phyloP scores from a whole-genome alignment of 768 basidiomycete species.

The Leccinum incarnatum region DNA sequence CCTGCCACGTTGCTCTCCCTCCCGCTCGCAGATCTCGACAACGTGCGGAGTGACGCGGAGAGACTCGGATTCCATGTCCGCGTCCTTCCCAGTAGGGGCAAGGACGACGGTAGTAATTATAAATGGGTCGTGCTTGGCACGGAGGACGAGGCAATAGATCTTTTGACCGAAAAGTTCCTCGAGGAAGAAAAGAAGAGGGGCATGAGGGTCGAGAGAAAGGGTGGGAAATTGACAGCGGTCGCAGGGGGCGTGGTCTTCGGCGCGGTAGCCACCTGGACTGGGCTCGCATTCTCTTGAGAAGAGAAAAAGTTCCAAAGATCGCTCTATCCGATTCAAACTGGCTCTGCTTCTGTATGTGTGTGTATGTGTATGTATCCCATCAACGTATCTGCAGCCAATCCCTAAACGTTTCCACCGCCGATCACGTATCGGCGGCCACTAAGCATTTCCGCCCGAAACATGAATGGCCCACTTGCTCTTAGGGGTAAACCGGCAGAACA shows the following conservation, averaged over 20 bases:
- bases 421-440: conserved; percentile 2
- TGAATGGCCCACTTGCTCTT: neutral
- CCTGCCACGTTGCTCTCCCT: conserved; percentile 51
- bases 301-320: neutral
- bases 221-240: conserved; percentile 39
- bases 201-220: conserved; percentile 14
- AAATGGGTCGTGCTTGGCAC: conserved; percentile 54
- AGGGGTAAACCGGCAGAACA: neutral
- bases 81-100: conserved; percentile 31
- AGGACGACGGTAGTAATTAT: conserved; percentile 18
- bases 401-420: neutral
- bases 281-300: conserved; percentile 50
- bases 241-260: conserved; percentile 61
- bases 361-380: neutral
- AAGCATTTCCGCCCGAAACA: conserved; percentile 1
- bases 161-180: conserved; percentile 25
- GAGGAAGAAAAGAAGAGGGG: conserved; percentile 31
- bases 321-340: neutral
- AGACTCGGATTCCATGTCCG: conserved; percentile 44
- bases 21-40: conserved; percentile 43
- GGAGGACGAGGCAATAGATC: conserved; percentile 45
- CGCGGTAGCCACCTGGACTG: conserved; percentile 58
- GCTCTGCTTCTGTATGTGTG: neutral
- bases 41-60: conserved; percentile 40
- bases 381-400: neutral